Evolutionary conservation across 2,329 filamentous ascomycete species (phyloP), one percentile per base, ranked within the genome.

Genomic region (Fusarium dlaminii): DNA sequence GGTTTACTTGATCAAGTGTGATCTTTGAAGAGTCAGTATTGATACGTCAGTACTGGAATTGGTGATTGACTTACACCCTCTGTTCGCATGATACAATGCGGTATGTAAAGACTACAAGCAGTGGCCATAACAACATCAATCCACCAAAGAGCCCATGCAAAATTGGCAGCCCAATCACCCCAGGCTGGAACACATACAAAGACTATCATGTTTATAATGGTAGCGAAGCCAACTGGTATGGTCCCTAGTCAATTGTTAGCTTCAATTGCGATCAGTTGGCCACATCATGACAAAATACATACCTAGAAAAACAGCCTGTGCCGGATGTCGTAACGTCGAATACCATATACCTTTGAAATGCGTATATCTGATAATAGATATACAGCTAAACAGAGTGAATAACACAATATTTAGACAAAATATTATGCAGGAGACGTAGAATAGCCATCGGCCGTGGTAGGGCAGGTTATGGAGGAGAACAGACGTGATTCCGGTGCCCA

Each of bases 401-500:
- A 92, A 81, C 1, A 83, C 42, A 4, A 87, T 78, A 72, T 92
- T 91, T 17, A 92, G 81, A 8, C 81, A 80, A 70, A 92, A 91
- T 68, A 92, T 85, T 52, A 86, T 76, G 17, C 88, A 83, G 1
- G 89, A 87, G 30, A 91, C 81, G 79, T 87, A 90, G 72, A 88
- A 85, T 2, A 92, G 81, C 83, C 86, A 88, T 17, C 73, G 70
- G 5, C 85, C 83, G 63, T 89, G 85, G 79, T 89, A 92, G 0
- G 90, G 90, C 8, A 92, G 84, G 14, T 86, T 85, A 67, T 87
- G 83, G 9, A 92, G 83, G 10, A 92, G 82, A 30, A 91, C 85
- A 1, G 88, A 88, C 1, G 89, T 86, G 45, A 92, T 88, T 18
- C 90, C 91, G 0, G 90, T 92, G 36, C 90, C 90, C 90, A 92